Evolutionary conservation across 2,329 filamentous ascomycete species (phyloP).

Genomic region (Dactylellina haptotyla): DNA sequence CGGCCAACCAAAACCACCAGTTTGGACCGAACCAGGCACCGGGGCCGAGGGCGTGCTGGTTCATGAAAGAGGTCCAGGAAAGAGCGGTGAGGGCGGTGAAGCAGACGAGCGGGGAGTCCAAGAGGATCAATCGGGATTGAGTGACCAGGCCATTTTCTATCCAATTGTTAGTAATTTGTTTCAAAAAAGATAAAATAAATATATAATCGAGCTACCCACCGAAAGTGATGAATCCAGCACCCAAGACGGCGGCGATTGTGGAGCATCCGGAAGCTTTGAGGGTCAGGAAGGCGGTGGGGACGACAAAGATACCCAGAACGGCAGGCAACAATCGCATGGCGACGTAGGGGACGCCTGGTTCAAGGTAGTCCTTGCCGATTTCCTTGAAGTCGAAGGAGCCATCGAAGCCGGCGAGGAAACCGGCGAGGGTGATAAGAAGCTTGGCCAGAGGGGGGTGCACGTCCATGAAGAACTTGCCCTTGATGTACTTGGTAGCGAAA

Average conservation of each 20-base stretch:
- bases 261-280: constrained; percentile 90
- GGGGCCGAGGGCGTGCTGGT: constrained; percentile 94
- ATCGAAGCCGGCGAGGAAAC: constrained; percentile 93
- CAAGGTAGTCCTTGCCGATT: constrained; percentile 97
- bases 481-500: constrained; percentile 99
- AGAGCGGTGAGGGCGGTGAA: constrained; percentile 92
- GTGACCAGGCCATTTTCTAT: constrained; percentile 94
- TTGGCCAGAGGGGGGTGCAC: constrained; percentile 98
- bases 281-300: constrained; percentile 93
- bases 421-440: constrained; percentile 92
- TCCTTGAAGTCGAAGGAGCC: constrained; percentile 99
- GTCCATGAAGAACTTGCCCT: constrained; percentile 99
- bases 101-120: constrained; percentile 93
- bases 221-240: constrained; percentile 87
- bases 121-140: constrained; percentile 91
- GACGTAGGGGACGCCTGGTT: constrained; percentile 94
- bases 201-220: constrained; percentile 68
- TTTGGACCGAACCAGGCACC: constrained; percentile 83
- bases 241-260: constrained; percentile 83
- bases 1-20: constrained; percentile 98
- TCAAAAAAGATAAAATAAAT: background rate
- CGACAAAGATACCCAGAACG: constrained; percentile 84
- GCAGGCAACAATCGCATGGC: constrained; percentile 96
- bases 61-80: constrained; percentile 90
- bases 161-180: constrained; percentile 59